Conservation (phyloP, 129 eudicot species). For the Saposhnikovia divaricata region DNA sequence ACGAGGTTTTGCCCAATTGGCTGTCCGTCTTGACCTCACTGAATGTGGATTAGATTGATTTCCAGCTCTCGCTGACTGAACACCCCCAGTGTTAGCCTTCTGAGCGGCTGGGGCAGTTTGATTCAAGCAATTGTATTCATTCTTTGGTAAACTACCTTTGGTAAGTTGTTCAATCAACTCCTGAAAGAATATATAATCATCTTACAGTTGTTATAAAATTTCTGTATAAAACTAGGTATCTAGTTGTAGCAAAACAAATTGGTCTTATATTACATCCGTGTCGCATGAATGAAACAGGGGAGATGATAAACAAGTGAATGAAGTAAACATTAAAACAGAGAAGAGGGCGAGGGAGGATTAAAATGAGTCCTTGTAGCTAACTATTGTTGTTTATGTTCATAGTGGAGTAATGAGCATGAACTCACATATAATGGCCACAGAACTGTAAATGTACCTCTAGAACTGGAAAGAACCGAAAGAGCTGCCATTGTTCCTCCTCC, state of each 20-base stretch:
- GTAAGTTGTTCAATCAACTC: slow-evolving; percentile 70
- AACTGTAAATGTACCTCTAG: slow-evolving; percentile 52
- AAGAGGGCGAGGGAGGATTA: background rate
- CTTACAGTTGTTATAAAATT: background rate
- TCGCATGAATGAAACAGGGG: background rate
- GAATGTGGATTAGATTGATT: slow-evolving; percentile 45
- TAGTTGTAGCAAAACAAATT: background rate
- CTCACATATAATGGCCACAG: background rate
- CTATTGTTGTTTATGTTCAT: background rate
- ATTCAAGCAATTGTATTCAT: slow-evolving; percentile 66
- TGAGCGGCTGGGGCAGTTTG: slow-evolving; percentile 23
- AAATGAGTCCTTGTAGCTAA: background rate
- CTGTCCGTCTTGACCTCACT: slow-evolving; percentile 81
- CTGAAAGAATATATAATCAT: slow-evolving; percentile 23
- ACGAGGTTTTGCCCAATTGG: slow-evolving; percentile 47
- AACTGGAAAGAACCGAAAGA: slow-evolving; percentile 74
- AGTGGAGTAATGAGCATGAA: too few species aligned
- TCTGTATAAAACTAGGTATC: background rate
- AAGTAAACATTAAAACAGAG: background rate
- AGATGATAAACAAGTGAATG: background rate
- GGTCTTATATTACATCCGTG: background rate
- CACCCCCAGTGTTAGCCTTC: slow-evolving; percentile 11
- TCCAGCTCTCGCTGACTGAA: slow-evolving; percentile 26
- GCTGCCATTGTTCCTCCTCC: slow-evolving; percentile 91
- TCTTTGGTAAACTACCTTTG: slow-evolving; percentile 69